Base-by-base conservation (phyloP, 208 protist species). In the Ichthyophonus hoferi region DNA sequence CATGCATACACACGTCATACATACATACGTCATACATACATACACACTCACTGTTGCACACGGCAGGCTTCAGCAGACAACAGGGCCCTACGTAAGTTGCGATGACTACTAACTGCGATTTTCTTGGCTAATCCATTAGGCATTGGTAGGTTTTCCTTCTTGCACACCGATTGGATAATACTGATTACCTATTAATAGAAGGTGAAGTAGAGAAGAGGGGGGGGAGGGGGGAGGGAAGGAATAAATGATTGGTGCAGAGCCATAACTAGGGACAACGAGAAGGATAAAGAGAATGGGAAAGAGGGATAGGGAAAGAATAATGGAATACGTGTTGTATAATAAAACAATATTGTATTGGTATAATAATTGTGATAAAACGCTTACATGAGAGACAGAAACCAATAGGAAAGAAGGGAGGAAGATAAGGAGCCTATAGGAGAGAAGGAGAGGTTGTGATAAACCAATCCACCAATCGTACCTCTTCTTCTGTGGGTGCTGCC, bases 11-110 rank as follows among this genome's bases (percentile, higher is more conserved):
- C n/a, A n/a, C n/a, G n/a, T n/a, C n/a, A n/a, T n/a, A n/a, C n/a
- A n/a, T n/a, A n/a, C n/a, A n/a, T n/a, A n/a, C n/a, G n/a, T n/a
- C n/a, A n/a, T n/a, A n/a, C n/a, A n/a, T n/a, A n/a, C n/a, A n/a
- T n/a, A n/a, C n/a, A n/a, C n/a, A 76, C 83, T 34, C 40, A 91
- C 86, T 86, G 41, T 42, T 77, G 83, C 35, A 89, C 87, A 42
- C 94, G 95, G 1, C 96, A 94, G 79, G 98, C 94, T 93, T 99
- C 98, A n/a, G 99, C 91, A 91, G 98, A 97, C 31, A 99, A 93
- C 7, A 99, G 84, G 2, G 97, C 98, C 3, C 96, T 94, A 24
- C 98, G 96, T 37, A 99, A 92, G 91, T 99, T 99, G 12, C 98
- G 94, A 1, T 97, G 94, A 7, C 91, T 94, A 38, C 91, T 91